Evolutionary conservation across 495 filamentous ascomycete species (phyloP), one percentile per base, ranked within the genome.

Genomic region (Apiosordaria backusii): DNA sequence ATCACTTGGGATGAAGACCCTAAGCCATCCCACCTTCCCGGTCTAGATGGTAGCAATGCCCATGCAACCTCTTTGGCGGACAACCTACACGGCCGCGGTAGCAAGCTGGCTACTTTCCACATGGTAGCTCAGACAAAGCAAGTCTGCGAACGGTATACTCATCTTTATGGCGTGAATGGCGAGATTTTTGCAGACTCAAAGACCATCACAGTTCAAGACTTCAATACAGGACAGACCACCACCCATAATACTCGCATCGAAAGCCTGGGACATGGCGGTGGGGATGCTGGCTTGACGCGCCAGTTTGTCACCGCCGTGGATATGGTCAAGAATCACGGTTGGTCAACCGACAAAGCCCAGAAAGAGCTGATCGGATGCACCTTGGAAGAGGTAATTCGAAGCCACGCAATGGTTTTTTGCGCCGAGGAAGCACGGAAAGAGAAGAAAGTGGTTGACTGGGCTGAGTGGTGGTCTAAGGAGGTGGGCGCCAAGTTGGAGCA

Each of bases 381-480:
- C 0, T 74, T 95, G 2, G 92, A 96, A 64, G 96, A 98, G 70
- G 85, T 87, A 6, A 85, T 99, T 18, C 83, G 89, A 40, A 97
- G 92, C 69, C 96, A 98, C 80, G 94, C 90, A 0, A 87, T 95
- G 78, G 95, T 97, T 1, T 98, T 97, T 80, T 93, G 92, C 50
- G 94, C 94, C 0, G 96, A 98, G 77, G 89, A 96, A 71, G 92
- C 94, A 18, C 82, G 96, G 63, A 78, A 75, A 29, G 82, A 84
- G 57, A 84, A 84, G 71, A 87, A 82, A 71, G 87, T 94, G 27
- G 77, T 98, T 0, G 83, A 86, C 65, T 97, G 92, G 91, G 75
- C 76, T 62, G 77, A 84, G 27, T 97, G 93, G 94, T 97, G 92
- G 91, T 73, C 76, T n/a, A 71, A 74, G 64, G 82, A 87, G 63